Evolutionary conservation across 2,329 filamentous ascomycete genomes (phyloP).

Genomic region (Ilyonectria robusta): DNA sequence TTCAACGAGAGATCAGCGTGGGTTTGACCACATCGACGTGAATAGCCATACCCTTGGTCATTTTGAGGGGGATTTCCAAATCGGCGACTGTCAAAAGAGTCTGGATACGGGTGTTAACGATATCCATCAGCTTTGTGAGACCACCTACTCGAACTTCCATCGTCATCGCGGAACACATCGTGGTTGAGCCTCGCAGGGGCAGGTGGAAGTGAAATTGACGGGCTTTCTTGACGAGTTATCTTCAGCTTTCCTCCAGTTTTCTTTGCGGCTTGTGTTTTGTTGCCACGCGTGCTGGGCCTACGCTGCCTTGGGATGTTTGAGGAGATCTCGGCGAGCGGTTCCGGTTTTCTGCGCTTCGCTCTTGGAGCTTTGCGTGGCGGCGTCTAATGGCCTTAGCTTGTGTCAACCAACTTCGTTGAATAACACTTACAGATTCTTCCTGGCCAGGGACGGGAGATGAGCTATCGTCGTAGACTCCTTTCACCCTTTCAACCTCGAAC

Average conservation of each 20-base stretch:
- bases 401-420: not conserved
- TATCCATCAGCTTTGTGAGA: not conserved
- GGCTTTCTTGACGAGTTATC: conserved; percentile 33
- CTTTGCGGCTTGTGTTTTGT: conserved; percentile 37
- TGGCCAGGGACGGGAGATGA: conserved; percentile 63
- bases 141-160: conserved; percentile 45
- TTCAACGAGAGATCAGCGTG: conserved; percentile 20
- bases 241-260: conserved; percentile 34
- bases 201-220: conserved; percentile 26
- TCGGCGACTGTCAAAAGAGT: conserved; percentile 41
- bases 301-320: conserved; percentile 52
- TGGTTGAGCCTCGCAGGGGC: conserved; percentile 42
- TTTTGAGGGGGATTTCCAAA: conserved; percentile 40
- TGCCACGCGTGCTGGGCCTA: conserved; percentile 39
- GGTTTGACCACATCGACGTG: not conserved
- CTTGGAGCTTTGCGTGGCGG: conserved; percentile 50
- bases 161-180: conserved; percentile 52
- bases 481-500: conserved; percentile 64
- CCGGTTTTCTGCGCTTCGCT: conserved; percentile 50
- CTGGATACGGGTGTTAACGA: conserved; percentile 42
- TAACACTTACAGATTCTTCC: conserved; percentile 60
- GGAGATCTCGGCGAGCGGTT: conserved; percentile 53
- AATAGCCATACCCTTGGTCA: conserved; percentile 44
- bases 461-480: conserved; percentile 73
- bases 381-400: conserved; percentile 33